phyloP scores from a whole-genome alignment of 306 rosid genomes.

The Acacia acuminata region DNA sequence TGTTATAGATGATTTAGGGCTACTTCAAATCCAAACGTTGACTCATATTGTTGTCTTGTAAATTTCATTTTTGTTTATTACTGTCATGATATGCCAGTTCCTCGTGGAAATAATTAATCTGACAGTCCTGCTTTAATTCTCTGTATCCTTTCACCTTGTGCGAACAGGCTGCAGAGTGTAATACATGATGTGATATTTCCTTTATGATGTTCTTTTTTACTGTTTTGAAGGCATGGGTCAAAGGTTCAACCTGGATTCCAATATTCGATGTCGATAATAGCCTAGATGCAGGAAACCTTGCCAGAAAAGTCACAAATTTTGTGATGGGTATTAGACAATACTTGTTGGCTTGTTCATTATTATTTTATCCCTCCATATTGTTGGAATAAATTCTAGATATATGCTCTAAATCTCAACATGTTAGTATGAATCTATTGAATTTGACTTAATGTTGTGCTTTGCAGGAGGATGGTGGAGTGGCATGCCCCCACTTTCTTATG shows the following conservation, averaged over 20 bases:
- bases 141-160: background rate
- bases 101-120: constrained; percentile 19
- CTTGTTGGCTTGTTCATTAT: constrained; percentile 22
- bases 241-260: constrained; percentile 90
- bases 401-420: constrained; percentile 5
- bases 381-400: constrained; percentile 1
- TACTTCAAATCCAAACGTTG: background rate
- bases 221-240: constrained; percentile 85
- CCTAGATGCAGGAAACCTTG: constrained; percentile 58
- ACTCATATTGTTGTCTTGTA: background rate
- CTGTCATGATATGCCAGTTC: background rate
- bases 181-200: constrained; percentile 20
- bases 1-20: background rate
- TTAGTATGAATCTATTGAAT: constrained; percentile 29
- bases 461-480: constrained; percentile 99
- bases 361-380: background rate
- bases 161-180: background rate
- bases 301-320: constrained; percentile 67
- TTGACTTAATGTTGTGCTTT: constrained; percentile 29
- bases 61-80: background rate
- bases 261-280: constrained; percentile 66
- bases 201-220: constrained; percentile 19
- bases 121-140: background rate
- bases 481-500: constrained; percentile 72
- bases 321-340: constrained; percentile 69